phyloP scores from a whole-genome alignment of 108 stramenopile species.

The Cyclostephanos tholiformis region DNA sequence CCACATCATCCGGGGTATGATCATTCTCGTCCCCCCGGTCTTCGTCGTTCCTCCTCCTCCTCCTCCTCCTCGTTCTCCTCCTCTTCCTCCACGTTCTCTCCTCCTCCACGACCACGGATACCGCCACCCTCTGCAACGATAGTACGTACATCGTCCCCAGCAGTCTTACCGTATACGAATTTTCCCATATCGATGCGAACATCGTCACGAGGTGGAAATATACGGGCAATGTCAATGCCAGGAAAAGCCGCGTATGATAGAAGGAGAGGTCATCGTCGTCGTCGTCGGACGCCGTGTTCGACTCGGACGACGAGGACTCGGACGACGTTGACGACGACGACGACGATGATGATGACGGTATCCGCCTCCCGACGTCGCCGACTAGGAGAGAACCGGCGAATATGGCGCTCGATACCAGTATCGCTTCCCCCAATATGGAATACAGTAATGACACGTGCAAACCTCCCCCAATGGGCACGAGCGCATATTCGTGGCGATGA shows the following conservation, averaged over 20 bases:
- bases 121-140: slow-evolving; percentile 35
- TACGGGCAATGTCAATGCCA: slow-evolving; percentile 45
- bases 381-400: background rate
- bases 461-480: no score
- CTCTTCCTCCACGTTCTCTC: background rate
- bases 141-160: slow-evolving; percentile 40
- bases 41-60: background rate
- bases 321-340: no score
- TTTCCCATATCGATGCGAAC: slow-evolving; percentile 63
- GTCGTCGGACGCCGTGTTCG: background rate
- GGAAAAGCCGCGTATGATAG: slow-evolving; percentile 38
- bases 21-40: no score
- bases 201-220: slow-evolving; percentile 53
- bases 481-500: no score
- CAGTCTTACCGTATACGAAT: slow-evolving; percentile 42
- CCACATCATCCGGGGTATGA: no score
- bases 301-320: background rate
- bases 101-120: slow-evolving; percentile 33
- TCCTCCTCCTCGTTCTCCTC: background rate
- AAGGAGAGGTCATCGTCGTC: background rate
- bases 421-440: background rate
- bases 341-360: no score
- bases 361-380: background rate
- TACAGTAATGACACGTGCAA: background rate
- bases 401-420: background rate